Evolutionary conservation across 495 filamentous ascomycete genomes (phyloP), one percentile per base, ranked within the genome.

Genomic region (Pseudoneurospora amorphoporcata): DNA sequence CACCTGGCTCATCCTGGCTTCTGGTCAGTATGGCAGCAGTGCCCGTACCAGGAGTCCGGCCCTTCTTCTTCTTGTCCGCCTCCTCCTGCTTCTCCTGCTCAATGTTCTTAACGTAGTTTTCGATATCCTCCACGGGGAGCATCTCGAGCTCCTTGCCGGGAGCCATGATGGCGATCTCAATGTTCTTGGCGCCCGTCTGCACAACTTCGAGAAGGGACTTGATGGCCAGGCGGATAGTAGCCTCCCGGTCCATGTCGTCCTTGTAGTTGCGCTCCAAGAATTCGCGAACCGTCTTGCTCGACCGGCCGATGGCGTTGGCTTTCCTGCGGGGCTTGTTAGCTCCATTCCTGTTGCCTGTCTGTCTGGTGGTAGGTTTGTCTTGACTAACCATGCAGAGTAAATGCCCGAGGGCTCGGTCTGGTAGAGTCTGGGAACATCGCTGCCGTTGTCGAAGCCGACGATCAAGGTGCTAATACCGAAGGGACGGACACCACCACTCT

Each of bases 61-160:
- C 90, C 29, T 89, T 92, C 88, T 97, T 96, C 91, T 98, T 98
- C 87, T 92, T 95, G 40, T 92, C 92, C 12, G 94, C 95, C 85
- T 98, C 95, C 84, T 97, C 95, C 80, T 97, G 94, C 88, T 99
- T 99, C 88, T 98, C 95, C 74, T 92, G 91, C 86, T 99, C 96
- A 77, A 99, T 98, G 85, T 87, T 95, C 90, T 98, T 98, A 75
- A 99, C 95, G 78, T 96, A 97, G 69, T 87, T 86, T 85, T 99
- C 95, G 75, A 99, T 98, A 72, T 95, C 93, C 82, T 98, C 96
- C 68, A 94, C 90, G 9, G 93, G 92, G 74, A 99, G 87, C 92
- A 98, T 95, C 88, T 98, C 96, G 71, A 99, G 86, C 16, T 85
- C 77, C 85, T 95, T 92, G 68, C 93, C 95, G n/a, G 95, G 93